Evolutionary conservation across 495 filamentous ascomycete genomes (phyloP), one percentile per base, ranked within the genome.

Genomic region (Hyphodiscus hymeniophilus): DNA sequence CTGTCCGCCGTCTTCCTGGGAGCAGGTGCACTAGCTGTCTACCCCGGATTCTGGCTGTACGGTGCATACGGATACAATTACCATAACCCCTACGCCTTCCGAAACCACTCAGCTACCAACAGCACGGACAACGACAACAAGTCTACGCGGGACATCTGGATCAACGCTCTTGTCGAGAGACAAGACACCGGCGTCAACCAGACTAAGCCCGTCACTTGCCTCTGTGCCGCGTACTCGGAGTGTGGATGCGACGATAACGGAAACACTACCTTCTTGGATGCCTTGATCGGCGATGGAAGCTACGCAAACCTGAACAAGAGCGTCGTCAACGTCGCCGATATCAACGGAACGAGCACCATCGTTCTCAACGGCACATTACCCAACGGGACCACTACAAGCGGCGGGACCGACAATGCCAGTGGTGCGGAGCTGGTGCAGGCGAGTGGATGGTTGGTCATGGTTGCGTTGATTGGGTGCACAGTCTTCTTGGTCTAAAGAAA

Each of bases 301-400:
- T 70, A 74, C 52, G 43, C 54, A 2, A 70, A 66, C 1, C 63
- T 79, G 43, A 85, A 94, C 64, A 70, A 75, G 31, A 76, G 69
- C n/a, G 55, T 84, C 3, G 73, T 85, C 24, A 72, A 54, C 2
- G 74, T 94, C 13, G 73, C 73, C 0, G 56, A 76, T 7, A 77
- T 88, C 21, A 90, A 95, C 57, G 86, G 84, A 20, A 92, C 80
- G 0, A 68, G 64, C 36, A 89, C 78, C 15, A 77, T 96, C 49
- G 69, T 88, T 43, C 71, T 96, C 63, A 92, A 94, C 54, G 92
- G 92, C 10, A 89, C 87, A 0, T 64, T 96, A 38, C 79, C 84
- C 16, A 92, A 92, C 57, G 89, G 85, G 21, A 95, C 90, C 1
- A 89, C 86, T 0, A 74, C 77, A 3, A 60, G 73, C 12, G 77